Base-by-base conservation (phyloP, 495 filamentous ascomycete species). In the Thermochaetoides thermophila region DNA sequence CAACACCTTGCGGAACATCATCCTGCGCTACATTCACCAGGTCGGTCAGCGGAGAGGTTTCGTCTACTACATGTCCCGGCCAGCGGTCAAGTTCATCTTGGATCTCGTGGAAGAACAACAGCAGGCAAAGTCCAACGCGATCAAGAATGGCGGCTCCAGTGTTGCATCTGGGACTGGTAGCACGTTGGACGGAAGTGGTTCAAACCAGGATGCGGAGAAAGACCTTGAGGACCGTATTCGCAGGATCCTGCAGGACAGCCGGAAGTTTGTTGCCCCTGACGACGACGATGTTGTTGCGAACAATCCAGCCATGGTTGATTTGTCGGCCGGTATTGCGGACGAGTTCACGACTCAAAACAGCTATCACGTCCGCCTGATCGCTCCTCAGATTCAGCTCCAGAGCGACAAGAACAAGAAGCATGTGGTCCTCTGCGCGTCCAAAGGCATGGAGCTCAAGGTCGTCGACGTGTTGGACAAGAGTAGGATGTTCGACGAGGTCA, bases 391-490 rank as follows among this genome's bases (percentile, higher is more conserved):
- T 32, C 89, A 97, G 52, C 65, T 97, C 29, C 85, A 96, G 49
- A 96, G 91, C 50, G 87, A 96, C 45, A 96, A 96, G 68, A 95
- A 95, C 45, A 72, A 76, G 31, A 92, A 89, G 46, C 76, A 89
- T 22, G 89, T 86, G 16, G 75, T 94, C 16, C 59, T 97, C n/a
- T 78, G 94, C 27, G 84, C 84, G 3, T 84, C 85, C 19, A 94
- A 95, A 47, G 80, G 83, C 29, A 97, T 97, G 83, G 82, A 94
- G 52, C 71, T 95, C 23, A 93, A 93, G 58, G 80, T 96, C 12
- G 71, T 97, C 8, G 86, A 93, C 33, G 86, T 97, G 39, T 93
- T 97, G 77, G 89, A 97, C 52, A 94, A 92, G 51, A 78, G 84
- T 42, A 75, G 89, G 29, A 71, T 95, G 26, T 79, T 71, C 21